Conservation (phyloP, 1,284 basidiomycete species). For the Moesziomyces parantarcticus region DNA sequence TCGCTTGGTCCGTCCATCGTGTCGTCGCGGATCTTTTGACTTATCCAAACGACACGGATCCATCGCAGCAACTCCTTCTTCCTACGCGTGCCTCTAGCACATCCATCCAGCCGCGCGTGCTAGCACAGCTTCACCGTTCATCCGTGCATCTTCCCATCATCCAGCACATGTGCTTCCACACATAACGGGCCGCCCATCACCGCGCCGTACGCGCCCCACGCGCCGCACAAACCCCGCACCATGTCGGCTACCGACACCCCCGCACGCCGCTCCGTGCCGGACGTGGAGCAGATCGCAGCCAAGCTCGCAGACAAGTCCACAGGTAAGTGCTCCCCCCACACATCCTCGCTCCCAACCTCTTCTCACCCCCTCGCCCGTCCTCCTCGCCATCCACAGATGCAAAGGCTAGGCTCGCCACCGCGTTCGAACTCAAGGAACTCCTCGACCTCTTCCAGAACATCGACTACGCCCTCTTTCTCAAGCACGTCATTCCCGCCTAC, state of each 20-base stretch:
- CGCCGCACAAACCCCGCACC: neutral
- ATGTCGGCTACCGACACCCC: slow-evolving; percentile 43
- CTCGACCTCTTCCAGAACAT: slow-evolving; percentile 66
- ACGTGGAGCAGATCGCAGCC: slow-evolving; percentile 43
- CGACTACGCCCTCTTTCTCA: slow-evolving; percentile 77
- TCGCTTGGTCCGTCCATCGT: no score
- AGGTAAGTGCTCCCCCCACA: slow-evolving; percentile 14
- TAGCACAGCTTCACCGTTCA: no score
- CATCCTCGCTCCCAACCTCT: neutral
- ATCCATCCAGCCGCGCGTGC: no score
- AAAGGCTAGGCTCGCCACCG: slow-evolving; percentile 49
- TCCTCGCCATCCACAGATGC: slow-evolving; percentile 24
- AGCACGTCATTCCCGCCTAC: slow-evolving; percentile 77
- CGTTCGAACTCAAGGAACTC: slow-evolving; percentile 62
- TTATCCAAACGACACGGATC: no score
- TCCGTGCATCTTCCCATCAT: no score
- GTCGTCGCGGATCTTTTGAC: no score
- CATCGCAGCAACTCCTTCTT: no score
- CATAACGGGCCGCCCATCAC: neutral
- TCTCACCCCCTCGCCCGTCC: neutral
- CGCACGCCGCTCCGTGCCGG: slow-evolving; percentile 42
- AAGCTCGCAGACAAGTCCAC: slow-evolving; percentile 42
- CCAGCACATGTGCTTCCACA: no score
- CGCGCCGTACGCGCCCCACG: neutral
- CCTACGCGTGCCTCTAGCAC: no score